phyloP scores from a whole-genome alignment of 345 rosid genomes.

The Populus euphratica region DNA sequence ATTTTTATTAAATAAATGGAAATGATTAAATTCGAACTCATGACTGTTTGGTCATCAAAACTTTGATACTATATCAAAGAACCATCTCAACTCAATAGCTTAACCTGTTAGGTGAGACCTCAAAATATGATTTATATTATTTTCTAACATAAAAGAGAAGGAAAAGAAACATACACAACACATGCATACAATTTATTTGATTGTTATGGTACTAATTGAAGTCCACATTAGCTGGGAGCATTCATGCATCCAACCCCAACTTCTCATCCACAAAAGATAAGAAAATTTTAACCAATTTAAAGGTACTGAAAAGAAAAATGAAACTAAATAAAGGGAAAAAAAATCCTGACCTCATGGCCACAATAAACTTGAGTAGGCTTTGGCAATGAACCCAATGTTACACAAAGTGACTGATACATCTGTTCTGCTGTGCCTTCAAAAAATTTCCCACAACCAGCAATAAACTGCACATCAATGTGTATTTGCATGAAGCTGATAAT shows the following conservation, averaged over 20 bases:
- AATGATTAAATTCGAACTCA: too few species aligned
- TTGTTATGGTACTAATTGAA: too few species aligned
- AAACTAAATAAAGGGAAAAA: neutral
- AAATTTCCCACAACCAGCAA: slow-evolving; percentile 89
- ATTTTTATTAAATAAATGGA: too few species aligned
- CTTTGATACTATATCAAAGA: too few species aligned
- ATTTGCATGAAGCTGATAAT: neutral
- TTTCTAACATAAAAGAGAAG: too few species aligned
- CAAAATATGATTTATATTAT: too few species aligned
- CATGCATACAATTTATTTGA: too few species aligned
- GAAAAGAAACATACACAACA: too few species aligned
- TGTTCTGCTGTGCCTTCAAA: slow-evolving; percentile 96
- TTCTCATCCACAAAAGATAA: neutral
- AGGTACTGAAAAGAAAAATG: neutral
- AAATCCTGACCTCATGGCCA: slow-evolving; percentile 74
- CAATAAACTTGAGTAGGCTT: slow-evolving; percentile 80
- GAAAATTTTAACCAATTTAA: neutral
- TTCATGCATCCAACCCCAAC: neutral
- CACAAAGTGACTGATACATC: slow-evolving; percentile 88
- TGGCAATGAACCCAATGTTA: slow-evolving; percentile 81
- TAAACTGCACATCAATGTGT: slow-evolving; percentile 43
- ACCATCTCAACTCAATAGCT: too few species aligned
- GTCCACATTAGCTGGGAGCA: too few species aligned
- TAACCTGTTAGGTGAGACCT: too few species aligned
- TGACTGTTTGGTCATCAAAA: too few species aligned